Evolutionary conservation across 2,329 filamentous ascomycete genomes (phyloP), one percentile per base, ranked within the genome.

Genomic region (Aspergillus phoenicis): DNA sequence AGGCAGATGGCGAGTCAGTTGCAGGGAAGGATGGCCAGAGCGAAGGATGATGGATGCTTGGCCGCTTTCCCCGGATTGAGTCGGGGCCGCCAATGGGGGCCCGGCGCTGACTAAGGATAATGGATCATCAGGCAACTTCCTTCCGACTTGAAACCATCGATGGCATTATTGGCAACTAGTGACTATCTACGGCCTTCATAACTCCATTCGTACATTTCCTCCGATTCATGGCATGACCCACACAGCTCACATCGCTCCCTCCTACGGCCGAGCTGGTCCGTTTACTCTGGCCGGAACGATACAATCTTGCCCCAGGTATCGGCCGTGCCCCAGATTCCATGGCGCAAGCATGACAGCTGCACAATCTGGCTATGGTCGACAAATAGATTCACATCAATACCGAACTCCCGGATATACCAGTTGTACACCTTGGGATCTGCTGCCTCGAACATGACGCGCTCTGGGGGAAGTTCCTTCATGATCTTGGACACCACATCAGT

Each of bases 361-460:
- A 85, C 83, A 66, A 85, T 84, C 75, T 85, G 83, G 39, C 82
- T 84, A 68, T 85, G 82, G 64, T 85, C 83, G 55, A 86, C 82
- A 69, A 85, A 85, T 33, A 85, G 64, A 64, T 86, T 85, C 45
- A 85, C 82, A 66, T 85, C 82, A 30, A 82, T 77, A 5, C 84
- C 83, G 70, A 85, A 86, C 68, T 85, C 82, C 15, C 82, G 74
- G 49, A 85, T 77, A 65, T 84, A 85, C 82, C 82, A 85, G 61
- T 84, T 85, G 60, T 84, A 85, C 4, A 85, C 83, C 26, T 79
- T 76, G 0, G 82, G 83, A 52, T 86, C 83, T 1, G 83, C 84
- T 5, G 83, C 83, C 70, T 86, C 83, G 66, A 86, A 85, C 83
- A 86, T 86, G 59, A 85, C 81, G 20, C 78, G 81, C 62, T 85